Conservation (phyloP, 306 rosid genomes). For the Aeschynomene evenia region DNA sequence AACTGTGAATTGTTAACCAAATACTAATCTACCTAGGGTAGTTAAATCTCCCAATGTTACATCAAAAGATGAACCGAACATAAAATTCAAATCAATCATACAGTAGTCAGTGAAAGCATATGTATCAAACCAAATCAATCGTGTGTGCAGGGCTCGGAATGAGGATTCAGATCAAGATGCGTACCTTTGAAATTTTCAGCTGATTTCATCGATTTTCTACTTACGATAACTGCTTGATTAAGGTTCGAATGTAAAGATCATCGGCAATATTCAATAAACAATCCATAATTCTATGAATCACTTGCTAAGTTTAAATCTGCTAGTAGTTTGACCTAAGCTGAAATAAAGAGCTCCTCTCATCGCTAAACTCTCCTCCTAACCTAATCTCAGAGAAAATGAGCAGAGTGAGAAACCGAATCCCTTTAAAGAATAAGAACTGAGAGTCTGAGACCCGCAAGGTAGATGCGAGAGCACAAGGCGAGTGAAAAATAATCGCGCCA, state of each 20-base stretch:
- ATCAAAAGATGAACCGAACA: background rate
- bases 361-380: background rate
- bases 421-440: background rate
- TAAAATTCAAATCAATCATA: background rate
- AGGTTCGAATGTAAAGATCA: background rate
- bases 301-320: background rate
- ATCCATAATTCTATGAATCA: too few species aligned
- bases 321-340: background rate
- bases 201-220: too few species aligned
- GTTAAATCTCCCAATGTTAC: background rate
- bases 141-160: background rate
- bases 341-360: background rate
- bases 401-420: background rate
- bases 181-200: constrained; percentile 1
- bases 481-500: background rate
- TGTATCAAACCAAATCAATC: background rate
- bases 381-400: background rate
- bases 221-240: too few species aligned
- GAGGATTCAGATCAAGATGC: background rate
- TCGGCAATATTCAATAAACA: background rate
- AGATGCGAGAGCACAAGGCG: background rate
- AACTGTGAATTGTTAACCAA: too few species aligned
- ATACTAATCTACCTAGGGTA: too few species aligned
- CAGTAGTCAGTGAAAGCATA: background rate
- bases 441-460: too few species aligned